Conservation (phyloP, 257 asterid species). For the Cinchona pubescens region DNA sequence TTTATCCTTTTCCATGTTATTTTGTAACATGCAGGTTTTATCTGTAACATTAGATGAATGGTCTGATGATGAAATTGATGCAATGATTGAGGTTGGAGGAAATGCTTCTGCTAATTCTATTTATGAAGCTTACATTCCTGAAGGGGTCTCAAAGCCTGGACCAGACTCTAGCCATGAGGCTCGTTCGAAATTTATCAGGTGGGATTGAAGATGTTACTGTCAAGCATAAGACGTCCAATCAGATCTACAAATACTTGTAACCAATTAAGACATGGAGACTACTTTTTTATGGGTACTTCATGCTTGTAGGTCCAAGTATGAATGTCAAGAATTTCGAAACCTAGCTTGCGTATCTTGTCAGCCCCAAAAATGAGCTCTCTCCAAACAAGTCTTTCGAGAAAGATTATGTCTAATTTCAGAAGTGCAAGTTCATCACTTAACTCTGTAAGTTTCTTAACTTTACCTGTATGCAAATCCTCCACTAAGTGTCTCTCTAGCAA, state of each 20-base stretch:
- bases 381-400: constrained; percentile 65
- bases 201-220: constrained; percentile 10
- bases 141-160: constrained; percentile 78
- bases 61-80: constrained; percentile 85
- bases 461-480: no score
- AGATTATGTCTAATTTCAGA: constrained; percentile 62
- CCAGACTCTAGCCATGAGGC: constrained; percentile 72
- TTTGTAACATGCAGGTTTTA: constrained; percentile 57
- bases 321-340: constrained; percentile 86
- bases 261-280: background rate
- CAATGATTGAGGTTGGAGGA: constrained; percentile 96
- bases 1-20: background rate
- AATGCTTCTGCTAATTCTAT: constrained; percentile 94
- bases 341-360: constrained; percentile 88
- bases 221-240: background rate
- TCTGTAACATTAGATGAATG: constrained; percentile 98
- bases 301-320: constrained; percentile 71
- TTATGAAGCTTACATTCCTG: constrained; percentile 91
- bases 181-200: constrained; percentile 86
- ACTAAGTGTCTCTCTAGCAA: background rate
- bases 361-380: constrained; percentile 48
- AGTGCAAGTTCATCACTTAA: constrained; percentile 57
- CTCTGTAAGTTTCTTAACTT: constrained; percentile 44
- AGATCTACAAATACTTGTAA: background rate
- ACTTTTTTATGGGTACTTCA: background rate